Base-by-base conservation (phyloP, 75 land plant species). In the Sequoiadendron giganteum region DNA sequence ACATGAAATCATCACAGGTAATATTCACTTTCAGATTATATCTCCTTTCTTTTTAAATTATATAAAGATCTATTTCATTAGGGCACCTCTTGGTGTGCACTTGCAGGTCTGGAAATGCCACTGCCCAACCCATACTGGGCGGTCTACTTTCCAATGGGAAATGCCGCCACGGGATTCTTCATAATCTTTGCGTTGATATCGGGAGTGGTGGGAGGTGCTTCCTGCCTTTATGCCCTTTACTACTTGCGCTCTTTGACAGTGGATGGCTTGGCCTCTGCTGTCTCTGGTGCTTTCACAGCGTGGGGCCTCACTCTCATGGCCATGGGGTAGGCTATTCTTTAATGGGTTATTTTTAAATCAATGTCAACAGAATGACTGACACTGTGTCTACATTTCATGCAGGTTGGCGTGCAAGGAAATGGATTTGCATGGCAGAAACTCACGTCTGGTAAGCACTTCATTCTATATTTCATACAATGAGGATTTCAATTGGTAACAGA, bases 91-190 rank as follows among this genome's bases (percentile, higher is more conserved):
- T 65, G 28, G 14, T n/a, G 52, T 6, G 2, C 5, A 45, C 10
- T 16, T 43, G 70, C 91, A 94, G 95, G 92, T 13, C 80, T 92
- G 32, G 92, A 40, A 5, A 84, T 89, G 1, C 34, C 61, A 0
- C 91, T 94, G 0, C 96, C 93, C 2, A 90, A 93, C 42, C 91
- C 90, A 43, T 93, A 91, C 76, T 88, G 92, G 18, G 92, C 94
- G 6, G 87, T 94, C 52, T 91, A 88, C 82, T 93, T 92, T 75
- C 89, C 94, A 7, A 93, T 93, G 88, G 97, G 96, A 39, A 95
- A 96, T 73, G 55, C 2, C 2, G 16, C 55, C 15, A 52, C 55
- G 2, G 55, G 15, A 52, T 13, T 52, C 16, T 52, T 52, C 16
- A 52, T 52, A 52, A 52, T 52, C 55, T 52, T 52, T 13, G 55